Base-by-base conservation (phyloP, 805 yeast species). In the Candida ponderosae region DNA sequence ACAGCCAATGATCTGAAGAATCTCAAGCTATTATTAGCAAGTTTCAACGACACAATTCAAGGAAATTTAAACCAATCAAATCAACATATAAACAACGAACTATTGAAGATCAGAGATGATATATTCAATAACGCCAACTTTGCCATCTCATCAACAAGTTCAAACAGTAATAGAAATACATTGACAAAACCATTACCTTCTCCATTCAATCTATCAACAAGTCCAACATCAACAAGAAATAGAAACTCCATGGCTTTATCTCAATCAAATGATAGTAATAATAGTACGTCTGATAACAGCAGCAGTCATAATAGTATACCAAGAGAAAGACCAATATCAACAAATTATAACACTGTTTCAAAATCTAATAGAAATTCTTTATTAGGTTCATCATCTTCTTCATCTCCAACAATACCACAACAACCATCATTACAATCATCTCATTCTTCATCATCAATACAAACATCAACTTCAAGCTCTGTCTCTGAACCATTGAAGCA, bases 401-500 rank as follows among this genome's bases (percentile, higher is more conserved):
- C 39, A 20, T 15, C 15, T 29, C 35, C 29, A 36, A 17, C 35
- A 47, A 34, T 35, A 46, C 45, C 15, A 53, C 53, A 36, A 46
- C 53, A 16, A 40, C 41, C 5, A 35, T n/a, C n/a, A n/a, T n/a
- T 24, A 24, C n/a, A 24, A 24, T 24, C 27, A 24, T 5, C 27
- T 9, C 27, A 11, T 9, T 6, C 13, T 24, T 24, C 27, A 24
- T 24, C 32, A 26, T 14, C 44, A 39, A 19, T 47, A 33, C 13
- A 33, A 33, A 23, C 46, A 35, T 40, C 42, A 13, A 26, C 42
- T 37, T 30, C 43, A 21, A 40, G 48, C 37, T 51, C 56, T 0
- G 45, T 50, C 2, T 49, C 63, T 10, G 95, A 87, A 51, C 94
- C 95, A 0, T 66, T 87, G 46, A 84, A 85, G 49, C 93, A 85